Percentiles rank a stretch among this genome's conserved stretches.
Conservation (phyloP, 208 protist genomes). For the Trichomonas vaginalis region DNA sequence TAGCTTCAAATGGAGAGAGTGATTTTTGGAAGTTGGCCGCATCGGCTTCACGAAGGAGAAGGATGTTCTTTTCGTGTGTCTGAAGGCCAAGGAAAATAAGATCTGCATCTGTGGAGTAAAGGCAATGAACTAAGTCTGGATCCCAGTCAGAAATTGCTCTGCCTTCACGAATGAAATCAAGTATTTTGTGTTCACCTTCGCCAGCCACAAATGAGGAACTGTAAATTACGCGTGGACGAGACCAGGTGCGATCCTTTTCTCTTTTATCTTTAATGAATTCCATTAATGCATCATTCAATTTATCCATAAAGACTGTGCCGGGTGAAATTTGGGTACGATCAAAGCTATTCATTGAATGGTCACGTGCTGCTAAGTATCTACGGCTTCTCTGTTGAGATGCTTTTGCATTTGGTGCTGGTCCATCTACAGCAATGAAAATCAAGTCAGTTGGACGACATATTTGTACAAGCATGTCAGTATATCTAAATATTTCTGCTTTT, state of each 20-base stretch:
- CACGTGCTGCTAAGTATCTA: background rate
- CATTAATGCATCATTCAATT: background rate
- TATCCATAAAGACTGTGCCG: background rate
- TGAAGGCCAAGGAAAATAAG: constrained; percentile 86
- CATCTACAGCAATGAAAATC: background rate
- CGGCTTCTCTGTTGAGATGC: background rate
- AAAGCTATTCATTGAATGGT: background rate
- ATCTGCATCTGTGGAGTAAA: constrained; percentile 83
- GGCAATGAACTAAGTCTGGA: constrained; percentile 75
- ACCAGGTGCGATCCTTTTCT: constrained; percentile 45
- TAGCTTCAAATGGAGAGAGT: background rate
- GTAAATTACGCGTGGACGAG: constrained; percentile 56
- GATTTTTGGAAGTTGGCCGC: constrained; percentile 34
- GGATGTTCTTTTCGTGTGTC: constrained; percentile 80
- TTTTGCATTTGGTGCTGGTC: background rate
- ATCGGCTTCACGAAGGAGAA: constrained; percentile 78
- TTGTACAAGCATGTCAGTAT: background rate
- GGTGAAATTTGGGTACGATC: background rate
- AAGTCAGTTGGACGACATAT: background rate
- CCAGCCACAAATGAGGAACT: constrained; percentile 56
- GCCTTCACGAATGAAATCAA: constrained; percentile 84
- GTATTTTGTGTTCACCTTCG: constrained; percentile 98
- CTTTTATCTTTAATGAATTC: constrained; percentile 9
- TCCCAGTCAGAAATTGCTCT: constrained; percentile 58
- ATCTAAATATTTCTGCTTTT: background rate